Percentiles rank a stretch among this genome's conserved stretches.
phyloP scores from a whole-genome alignment of 208 protist genomes.

The Crithidia bombi region DNA sequence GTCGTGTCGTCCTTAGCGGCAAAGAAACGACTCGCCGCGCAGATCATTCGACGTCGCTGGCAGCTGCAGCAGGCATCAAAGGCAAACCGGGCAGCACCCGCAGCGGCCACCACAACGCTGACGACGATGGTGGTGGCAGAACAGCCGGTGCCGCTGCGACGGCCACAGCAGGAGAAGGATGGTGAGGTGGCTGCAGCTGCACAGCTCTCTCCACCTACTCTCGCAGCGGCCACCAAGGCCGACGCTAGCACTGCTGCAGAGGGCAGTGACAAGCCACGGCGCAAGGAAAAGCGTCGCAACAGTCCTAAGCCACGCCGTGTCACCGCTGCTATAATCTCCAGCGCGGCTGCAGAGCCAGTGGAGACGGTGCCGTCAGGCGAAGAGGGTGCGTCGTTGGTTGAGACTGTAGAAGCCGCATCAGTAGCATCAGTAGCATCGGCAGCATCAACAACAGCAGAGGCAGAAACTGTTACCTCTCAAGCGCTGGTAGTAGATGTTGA shows the following conservation, averaged over 20 bases:
- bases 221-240: no score
- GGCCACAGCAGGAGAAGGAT: not conserved
- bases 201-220: no score
- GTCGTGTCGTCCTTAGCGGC: conserved; percentile 5
- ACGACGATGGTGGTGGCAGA: not conserved
- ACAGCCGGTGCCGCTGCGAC: not conserved
- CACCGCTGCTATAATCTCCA: no score
- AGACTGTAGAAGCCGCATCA: no score
- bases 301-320: no score
- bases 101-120: not conserved
- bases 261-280: no score
- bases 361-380: no score
- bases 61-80: conserved; percentile 29
- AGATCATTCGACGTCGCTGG: conserved; percentile 32
- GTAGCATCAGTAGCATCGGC: no score
- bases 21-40: conserved; percentile 24
- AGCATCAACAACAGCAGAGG: not conserved
- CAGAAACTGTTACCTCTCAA: not conserved
- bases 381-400: no score
- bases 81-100: not conserved
- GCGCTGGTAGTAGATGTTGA: not conserved
- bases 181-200: not conserved
- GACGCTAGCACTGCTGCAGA: no score
- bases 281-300: no score
- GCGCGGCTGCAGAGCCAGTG: no score